Percentiles rank a stretch among this genome's conserved stretches.
These are phyloP conservation scores for Claviceps purpurea DNA, from an alignment of 2,329 filamentous ascomycete species.

Conservation along the genomic window DNA sequence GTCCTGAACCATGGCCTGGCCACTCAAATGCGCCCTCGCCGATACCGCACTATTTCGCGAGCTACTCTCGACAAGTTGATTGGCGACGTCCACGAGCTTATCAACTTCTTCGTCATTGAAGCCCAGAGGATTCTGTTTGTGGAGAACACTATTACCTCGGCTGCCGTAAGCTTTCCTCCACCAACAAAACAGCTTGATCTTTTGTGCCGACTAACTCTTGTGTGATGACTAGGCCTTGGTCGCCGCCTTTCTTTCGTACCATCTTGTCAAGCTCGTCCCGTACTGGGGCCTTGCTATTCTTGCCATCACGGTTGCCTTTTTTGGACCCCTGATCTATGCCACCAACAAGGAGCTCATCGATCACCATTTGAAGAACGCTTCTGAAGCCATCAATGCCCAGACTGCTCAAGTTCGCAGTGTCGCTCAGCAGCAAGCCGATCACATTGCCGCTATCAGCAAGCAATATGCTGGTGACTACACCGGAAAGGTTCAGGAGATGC, in stretches of 20 bases:
- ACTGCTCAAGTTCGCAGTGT: conserved; percentile 47
- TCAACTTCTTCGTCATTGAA: conserved; percentile 63
- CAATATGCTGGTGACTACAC: conserved; percentile 56
- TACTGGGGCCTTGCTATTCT: conserved; percentile 56
- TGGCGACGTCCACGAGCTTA: conserved; percentile 51
- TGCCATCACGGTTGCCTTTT: conserved; percentile 44
- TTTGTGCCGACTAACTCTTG: background rate
- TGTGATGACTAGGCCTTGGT: conserved; percentile 36
- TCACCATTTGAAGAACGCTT: conserved; percentile 42
- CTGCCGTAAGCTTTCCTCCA: conserved; percentile 35
- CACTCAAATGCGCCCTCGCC: conserved; percentile 51
- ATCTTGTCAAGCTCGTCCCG: conserved; percentile 54
- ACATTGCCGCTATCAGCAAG: conserved; percentile 50
- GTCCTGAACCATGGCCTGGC: conserved; percentile 48
- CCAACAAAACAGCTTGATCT: conserved; percentile 4
- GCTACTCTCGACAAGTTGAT: conserved; percentile 48
- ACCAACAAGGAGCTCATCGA: conserved; percentile 60
- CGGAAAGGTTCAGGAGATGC: conserved; percentile 51
- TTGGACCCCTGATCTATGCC: conserved; percentile 50
- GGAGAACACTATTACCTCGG: conserved; percentile 50
- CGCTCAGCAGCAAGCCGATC: conserved; percentile 50
- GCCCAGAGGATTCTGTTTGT: conserved; percentile 54
- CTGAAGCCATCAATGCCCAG: conserved; percentile 46
- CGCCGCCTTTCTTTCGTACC: conserved; percentile 51
- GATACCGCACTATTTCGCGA: conserved; percentile 53